Evolutionary conservation across 1,284 basidiomycete species (phyloP).

Genomic region (Ustilago hordei): DNA sequence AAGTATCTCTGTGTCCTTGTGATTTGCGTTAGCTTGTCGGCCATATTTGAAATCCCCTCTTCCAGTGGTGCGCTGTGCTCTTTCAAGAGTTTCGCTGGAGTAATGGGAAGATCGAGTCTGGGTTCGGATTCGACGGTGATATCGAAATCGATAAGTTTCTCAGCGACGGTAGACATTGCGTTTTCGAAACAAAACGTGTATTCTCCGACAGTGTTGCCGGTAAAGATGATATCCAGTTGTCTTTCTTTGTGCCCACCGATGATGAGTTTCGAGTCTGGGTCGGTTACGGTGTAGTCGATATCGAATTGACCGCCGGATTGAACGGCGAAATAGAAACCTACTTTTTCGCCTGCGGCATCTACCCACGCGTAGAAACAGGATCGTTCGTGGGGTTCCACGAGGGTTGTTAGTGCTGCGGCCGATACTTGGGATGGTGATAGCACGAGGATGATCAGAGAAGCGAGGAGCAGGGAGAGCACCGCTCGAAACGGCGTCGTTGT

Average conservation of each 20-base stretch:
- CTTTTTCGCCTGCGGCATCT: constrained; percentile 92
- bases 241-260: constrained; percentile 87
- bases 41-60: constrained; percentile 57
- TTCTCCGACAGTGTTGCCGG: constrained; percentile 92
- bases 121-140: constrained; percentile 69
- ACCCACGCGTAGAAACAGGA: constrained; percentile 96
- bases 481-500: not conserved
- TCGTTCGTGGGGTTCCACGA: constrained; percentile 85
- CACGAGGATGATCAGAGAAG: not conserved
- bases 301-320: constrained; percentile 98
- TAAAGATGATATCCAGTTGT: constrained; percentile 96
- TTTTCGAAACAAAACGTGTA: constrained; percentile 99
- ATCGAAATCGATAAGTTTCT: constrained; percentile 68
- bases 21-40: constrained; percentile 56
- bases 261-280: constrained; percentile 86
- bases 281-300: constrained; percentile 92
- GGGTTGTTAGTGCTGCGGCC: constrained; percentile 83
- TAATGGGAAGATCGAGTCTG: constrained; percentile 61
- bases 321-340: constrained; percentile 80
- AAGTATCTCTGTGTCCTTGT: constrained; percentile 66
- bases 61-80: constrained; percentile 66
- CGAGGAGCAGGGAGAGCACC: constrained; percentile 6
- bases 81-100: constrained; percentile 55
- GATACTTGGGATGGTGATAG: not conserved
- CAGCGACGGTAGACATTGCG: constrained; percentile 72